Conservation (phyloP, 257 asterid species). For the Solanum dulcamara region DNA sequence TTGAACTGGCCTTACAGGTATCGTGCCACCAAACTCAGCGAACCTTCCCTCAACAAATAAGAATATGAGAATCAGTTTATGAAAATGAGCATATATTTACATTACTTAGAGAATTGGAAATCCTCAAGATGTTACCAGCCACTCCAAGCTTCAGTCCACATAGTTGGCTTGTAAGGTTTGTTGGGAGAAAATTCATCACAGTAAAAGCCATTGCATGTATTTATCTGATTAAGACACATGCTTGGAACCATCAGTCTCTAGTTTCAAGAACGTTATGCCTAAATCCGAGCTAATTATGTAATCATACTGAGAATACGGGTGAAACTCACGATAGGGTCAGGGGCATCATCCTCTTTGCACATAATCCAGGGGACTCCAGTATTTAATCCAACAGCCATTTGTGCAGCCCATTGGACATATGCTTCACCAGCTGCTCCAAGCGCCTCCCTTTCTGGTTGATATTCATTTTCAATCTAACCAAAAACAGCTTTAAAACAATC, state of each 20-base stretch:
- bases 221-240: constrained; percentile 31
- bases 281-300: background rate
- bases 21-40: constrained; percentile 48
- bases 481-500: background rate
- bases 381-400: constrained; percentile 53
- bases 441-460: constrained; percentile 27
- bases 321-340: constrained; percentile 48
- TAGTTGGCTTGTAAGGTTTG: constrained; percentile 50
- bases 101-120: background rate
- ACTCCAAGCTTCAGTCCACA: constrained; percentile 83
- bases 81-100: background rate
- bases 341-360: constrained; percentile 73
- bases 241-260: background rate
- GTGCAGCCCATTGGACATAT: constrained; percentile 57
- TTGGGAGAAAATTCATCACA: constrained; percentile 54
- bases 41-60: constrained; percentile 29
- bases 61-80: background rate
- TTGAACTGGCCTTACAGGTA: constrained; percentile 50
- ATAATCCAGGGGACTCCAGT: constrained; percentile 73
- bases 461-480: constrained; percentile 64
- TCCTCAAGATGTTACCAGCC: constrained; percentile 37
- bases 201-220: constrained; percentile 63
- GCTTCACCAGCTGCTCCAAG: constrained; percentile 47
- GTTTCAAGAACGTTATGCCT: background rate
- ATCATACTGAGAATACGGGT: background rate